These are phyloP conservation scores for Fusarium irregulare DNA, from an alignment of 2,329 filamentous ascomycete genomes.

Conservation along the genomic window DNA sequence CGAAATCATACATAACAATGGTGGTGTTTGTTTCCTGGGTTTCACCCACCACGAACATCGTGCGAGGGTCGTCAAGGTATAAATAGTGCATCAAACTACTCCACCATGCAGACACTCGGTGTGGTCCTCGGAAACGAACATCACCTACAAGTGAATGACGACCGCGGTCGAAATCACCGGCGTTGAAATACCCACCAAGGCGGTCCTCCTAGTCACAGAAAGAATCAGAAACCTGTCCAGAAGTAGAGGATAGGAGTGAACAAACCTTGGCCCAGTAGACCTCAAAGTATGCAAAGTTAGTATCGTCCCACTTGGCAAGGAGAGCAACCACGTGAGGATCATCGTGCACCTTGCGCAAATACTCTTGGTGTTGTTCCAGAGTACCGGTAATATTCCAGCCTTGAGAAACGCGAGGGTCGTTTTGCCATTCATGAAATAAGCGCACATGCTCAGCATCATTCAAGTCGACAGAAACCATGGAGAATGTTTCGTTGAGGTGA, in stretches of 20 bases:
- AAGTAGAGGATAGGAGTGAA: background rate
- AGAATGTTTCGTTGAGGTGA: conserved; percentile 80
- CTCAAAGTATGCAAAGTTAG: conserved; percentile 81
- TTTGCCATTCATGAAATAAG: conserved; percentile 84
- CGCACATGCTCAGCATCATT: conserved; percentile 70
- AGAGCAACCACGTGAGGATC: conserved; percentile 79
- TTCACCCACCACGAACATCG: conserved; percentile 71
- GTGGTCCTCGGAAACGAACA: conserved; percentile 68
- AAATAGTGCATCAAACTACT: conserved; percentile 71
- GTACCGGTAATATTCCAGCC: conserved; percentile 86
- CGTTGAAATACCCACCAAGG: conserved; percentile 66
- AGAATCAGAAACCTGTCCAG: conserved; percentile 1
- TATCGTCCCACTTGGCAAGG: conserved; percentile 77
- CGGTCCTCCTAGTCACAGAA: conserved; percentile 60
- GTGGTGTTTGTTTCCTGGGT: conserved; percentile 77
- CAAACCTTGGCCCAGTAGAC: conserved; percentile 77
- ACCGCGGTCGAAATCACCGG: conserved; percentile 67
- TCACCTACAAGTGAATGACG: conserved; percentile 70
- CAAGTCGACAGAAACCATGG: conserved; percentile 79
- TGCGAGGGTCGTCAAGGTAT: conserved; percentile 70
- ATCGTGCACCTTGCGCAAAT: conserved; percentile 74
- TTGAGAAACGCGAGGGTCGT: conserved; percentile 82
- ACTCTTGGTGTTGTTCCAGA: conserved; percentile 77
- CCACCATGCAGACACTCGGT: conserved; percentile 72
- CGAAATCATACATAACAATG: conserved; percentile 79